Percentiles rank a stretch among this genome's conserved stretches.
Conservation (phyloP, 768 basidiomycete species). For the Pulveroboletus sp. region DNA sequence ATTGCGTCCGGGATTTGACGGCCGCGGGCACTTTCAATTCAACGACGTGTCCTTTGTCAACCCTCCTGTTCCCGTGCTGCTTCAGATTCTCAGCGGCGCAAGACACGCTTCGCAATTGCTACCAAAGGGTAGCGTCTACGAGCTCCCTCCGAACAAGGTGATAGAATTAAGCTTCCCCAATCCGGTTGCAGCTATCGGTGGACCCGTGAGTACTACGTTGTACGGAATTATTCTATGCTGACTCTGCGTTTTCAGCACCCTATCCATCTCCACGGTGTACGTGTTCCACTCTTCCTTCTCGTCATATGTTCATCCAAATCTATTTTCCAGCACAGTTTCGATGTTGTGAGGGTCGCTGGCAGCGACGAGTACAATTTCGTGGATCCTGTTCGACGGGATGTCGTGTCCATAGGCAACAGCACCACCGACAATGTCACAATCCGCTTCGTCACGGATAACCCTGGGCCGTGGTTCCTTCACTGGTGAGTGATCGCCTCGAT, state of each 20-base stretch:
- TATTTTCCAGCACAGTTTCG: conserved; percentile 36
- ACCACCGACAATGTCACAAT: conserved; percentile 45
- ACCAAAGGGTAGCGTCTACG: conserved; percentile 41
- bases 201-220: not conserved
- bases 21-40: conserved; percentile 23
- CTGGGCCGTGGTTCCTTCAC: conserved; percentile 30
- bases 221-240: not conserved
- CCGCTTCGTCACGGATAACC: conserved; percentile 63
- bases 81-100: conserved; percentile 43
- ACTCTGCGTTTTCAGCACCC: conserved; percentile 33
- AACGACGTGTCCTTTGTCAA: conserved; percentile 34
- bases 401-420: conserved; percentile 34
- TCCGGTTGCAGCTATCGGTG: too few species aligned
- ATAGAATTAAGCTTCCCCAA: conserved; percentile 37
- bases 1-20: conserved; percentile 30
- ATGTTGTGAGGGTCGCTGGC: conserved; percentile 40
- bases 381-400: conserved; percentile 55
- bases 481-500: too few species aligned
- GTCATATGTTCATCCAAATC: not conserved
- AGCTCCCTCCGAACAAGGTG: conserved; percentile 41
- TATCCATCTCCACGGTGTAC: conserved; percentile 45
- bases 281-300: conserved; percentile 9
- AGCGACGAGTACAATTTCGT: conserved; percentile 36
- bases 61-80: conserved; percentile 41
- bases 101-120: conserved; percentile 31